Conservation (phyloP, 1,139 yeast genomes). For the Lodderomyces jiufengensis region DNA sequence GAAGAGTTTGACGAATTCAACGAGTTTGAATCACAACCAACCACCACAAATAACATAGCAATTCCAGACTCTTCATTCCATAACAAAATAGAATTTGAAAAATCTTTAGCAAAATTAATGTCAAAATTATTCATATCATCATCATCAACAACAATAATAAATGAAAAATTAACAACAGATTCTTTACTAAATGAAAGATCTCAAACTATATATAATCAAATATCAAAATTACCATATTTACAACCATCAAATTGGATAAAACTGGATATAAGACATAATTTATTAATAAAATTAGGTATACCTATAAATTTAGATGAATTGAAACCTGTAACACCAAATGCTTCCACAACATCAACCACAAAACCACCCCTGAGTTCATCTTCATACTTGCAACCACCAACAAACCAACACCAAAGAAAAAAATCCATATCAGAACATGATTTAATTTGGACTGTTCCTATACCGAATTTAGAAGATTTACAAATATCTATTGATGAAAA, state of each 20-base stretch:
- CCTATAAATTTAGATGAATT: conserved; percentile 58
- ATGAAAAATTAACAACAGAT: neutral
- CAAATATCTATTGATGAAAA: conserved; percentile 20
- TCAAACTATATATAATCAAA: conserved; percentile 26
- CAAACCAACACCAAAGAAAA: conserved; percentile 12
- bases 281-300: conserved; percentile 54
- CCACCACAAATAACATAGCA: conserved; percentile 5
- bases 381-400: neutral
- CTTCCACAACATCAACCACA: neutral
- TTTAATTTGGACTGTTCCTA: conserved; percentile 29
- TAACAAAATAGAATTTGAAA: conserved; percentile 2
- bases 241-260: conserved; percentile 57
- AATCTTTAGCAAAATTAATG: conserved; percentile 19
- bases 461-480: conserved; percentile 26
- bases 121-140: conserved; percentile 19
- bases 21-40: conserved; percentile 1
- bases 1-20: conserved; percentile 13
- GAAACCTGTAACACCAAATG: conserved; percentile 6
- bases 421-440: conserved; percentile 26
- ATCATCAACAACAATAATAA: neutral
- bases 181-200: conserved; percentile 26
- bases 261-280: conserved; percentile 53
- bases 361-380: conserved; percentile 3
- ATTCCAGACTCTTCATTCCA: conserved; percentile 3
- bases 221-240: conserved; percentile 40